Base-by-base conservation (phyloP, 495 filamentous ascomycete species). In the Schizothecium vesticola region DNA sequence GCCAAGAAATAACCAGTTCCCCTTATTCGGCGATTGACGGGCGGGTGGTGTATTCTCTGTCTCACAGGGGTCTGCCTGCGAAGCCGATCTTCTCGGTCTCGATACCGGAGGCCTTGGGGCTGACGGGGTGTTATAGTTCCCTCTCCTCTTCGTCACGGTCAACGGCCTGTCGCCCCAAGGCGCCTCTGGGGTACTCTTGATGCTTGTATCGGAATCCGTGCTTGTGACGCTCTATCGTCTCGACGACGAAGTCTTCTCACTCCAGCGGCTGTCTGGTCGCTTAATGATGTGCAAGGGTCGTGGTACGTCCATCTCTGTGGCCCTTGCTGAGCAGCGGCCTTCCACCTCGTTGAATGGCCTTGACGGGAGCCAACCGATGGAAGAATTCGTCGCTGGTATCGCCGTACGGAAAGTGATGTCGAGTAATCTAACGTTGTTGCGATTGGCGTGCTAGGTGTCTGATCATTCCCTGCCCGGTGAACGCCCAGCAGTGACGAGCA, bases 211-310 rank as follows among this genome's bases (percentile, higher is more conserved):
- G 12, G 73, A 72, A 9, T 12, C 29, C 22, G 63, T 65, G 59
- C 73, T 74, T 21, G 60, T 67, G 21, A 56, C 31, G 55, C 69
- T 76, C 63, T 31, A 67, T 26, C 64, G 63, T 8, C 69, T 64
- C 7, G 56, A 55, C 7, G 28, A 31, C 25, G 22, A 58, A 16
- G 57, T 23, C 59, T 63, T 31, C 28, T 67, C 58, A 31, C 55
- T 51, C 60, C n/a, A 55, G 9, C 56, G 29, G 11, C 23, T 66
- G 12, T 60, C 56, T 1, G 69, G 59, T 43, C 68, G 74, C 66
- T 79, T 79, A 61, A 70, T 57, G 63, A 79, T 78, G 21, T 77
- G 76, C 56, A 79, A 56, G 31, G 77, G 77, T 43, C 63, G 60
- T 10, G 76, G 76, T 16, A 76, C 43, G 36, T 70, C 69, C 13